These are phyloP conservation scores for Nidularia pulvinata DNA, from an alignment of 768 basidiomycete genomes.

Conservation along the genomic window DNA sequence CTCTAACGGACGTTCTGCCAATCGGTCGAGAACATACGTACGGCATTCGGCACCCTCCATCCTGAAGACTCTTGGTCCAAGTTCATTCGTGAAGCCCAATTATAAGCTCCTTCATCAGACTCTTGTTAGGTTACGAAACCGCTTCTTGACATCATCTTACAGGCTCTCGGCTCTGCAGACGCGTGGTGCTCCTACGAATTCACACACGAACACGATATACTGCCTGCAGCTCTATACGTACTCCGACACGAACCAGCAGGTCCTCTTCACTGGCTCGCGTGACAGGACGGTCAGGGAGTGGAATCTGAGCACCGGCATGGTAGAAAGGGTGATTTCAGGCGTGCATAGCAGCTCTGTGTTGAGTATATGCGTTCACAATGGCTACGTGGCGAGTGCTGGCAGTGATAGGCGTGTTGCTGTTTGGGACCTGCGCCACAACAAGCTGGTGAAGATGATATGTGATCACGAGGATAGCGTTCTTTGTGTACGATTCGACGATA, in stretches of 20 bases:
- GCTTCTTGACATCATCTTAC: conserved; percentile 58
- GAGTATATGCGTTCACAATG: conserved; percentile 70
- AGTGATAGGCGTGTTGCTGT: conserved; percentile 71
- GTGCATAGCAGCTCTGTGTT: conserved; percentile 73
- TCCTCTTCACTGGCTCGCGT: conserved; percentile 80
- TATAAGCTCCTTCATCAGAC: conserved; percentile 79
- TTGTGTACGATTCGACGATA: conserved; percentile 71
- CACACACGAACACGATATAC: conserved; percentile 73
- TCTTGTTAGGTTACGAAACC: conserved; percentile 59
- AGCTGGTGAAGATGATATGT: conserved; percentile 49
- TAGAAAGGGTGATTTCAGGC: conserved; percentile 62
- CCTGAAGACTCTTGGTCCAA: conserved; percentile 18
- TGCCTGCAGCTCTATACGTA: conserved; percentile 82
- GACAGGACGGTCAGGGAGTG: conserved; percentile 79
- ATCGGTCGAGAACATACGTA: conserved; percentile 18
- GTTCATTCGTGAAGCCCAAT: conserved; percentile 39
- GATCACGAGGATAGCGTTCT: conserved; percentile 82
- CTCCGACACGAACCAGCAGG: conserved; percentile 59
- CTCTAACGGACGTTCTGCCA: neutral
- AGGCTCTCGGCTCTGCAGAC: conserved; percentile 59
- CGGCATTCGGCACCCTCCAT: conserved; percentile 40
- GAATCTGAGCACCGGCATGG: conserved; percentile 62
- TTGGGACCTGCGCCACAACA: conserved; percentile 63
- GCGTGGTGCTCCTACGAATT: conserved; percentile 46
- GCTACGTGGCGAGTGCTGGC: conserved; percentile 72